Evolutionary conservation across 768 basidiomycete genomes (phyloP), one percentile per base, ranked within the genome.

Genomic region (Pleurotus platypus): DNA sequence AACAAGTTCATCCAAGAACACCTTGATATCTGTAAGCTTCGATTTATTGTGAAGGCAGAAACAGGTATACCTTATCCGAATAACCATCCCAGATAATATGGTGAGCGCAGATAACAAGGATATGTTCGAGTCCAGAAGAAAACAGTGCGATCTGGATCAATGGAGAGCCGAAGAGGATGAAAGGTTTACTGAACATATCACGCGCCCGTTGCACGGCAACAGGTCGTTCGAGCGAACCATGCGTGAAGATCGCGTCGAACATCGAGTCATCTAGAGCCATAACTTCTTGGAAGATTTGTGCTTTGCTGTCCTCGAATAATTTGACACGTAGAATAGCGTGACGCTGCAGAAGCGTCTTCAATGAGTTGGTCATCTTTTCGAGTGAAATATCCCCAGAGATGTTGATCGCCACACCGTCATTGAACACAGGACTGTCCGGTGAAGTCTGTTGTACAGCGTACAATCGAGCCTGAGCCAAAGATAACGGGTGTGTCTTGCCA

Each of bases 81-180:
- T 46, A 47, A 4, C 26, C 55, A n/a, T 56, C 55, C 55, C 55
- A 56, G 26, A 56, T 56, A 13, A 56, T 56, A 18, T 56, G 55
- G 39, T 56, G 55, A 3, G 55, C 55, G 8, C 55, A 56, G 24
- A 56, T 35, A 46, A 56, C 55, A 1, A 56, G 46, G 2, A 46
- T 47, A 48, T 56, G 55, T 20, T 56, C 55, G 7, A 13, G 22
- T 8, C 39, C 55, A 46, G 30, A 22, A 24, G 55, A 56, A 7
- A 47, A 56, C 1, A 56, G 40, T 43, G 40, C 18, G 18, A 43
- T 43, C 40, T 11, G 40, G 11, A 43, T 43, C 40, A 43, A 43
- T 18, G 40, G 40, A 5, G 6, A 11, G 4, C 18, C 40, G 40
- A 43, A 43, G 15, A 43, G 18, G 18, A 1, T 18, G 40, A 43